Evolutionary conservation across 148 eudicot species (phyloP), one percentile per base, ranked within the genome.

Genomic region (Pouteria glomerata): DNA sequence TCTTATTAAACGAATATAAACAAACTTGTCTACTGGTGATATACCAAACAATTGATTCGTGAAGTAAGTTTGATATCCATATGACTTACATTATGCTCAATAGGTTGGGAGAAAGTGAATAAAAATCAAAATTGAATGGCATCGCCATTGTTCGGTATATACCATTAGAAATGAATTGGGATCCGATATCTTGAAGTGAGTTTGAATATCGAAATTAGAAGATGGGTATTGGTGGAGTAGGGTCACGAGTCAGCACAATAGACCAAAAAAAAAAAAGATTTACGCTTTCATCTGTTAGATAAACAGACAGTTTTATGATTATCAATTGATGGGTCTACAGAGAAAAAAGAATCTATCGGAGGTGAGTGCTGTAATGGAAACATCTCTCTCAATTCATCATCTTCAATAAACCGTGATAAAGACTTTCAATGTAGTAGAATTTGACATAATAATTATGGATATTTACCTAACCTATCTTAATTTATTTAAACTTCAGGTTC

Each of bases 351-450:
- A n/a, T 37, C 21, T 27, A 63, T 37, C 41, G 48, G 41, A 63
- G 48, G 67, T 3, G 31, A 63, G 67, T 63, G 50, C 67, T 63
- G 50, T 18, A 37, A 63, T 39, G 27, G 63, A 37, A 41, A 63
- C 31, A 63, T 63, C 50, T 37, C 67, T 39, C 41, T 63, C 67
- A 63, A 34, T 61, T 33, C 65, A 34, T 63, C 14, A 63, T 63
- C 67, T 63, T 24, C 26, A 37, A 41, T n/a, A 62, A 34, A 62
- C 45, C 14, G 11, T 31, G 29, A 55, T 55, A 33, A 59, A 16
- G 63, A 31, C 66, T 62, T 62, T 10, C 45, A 12, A 53, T 18
- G 27, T 62, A 15, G 66, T 7, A 34, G 45, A 66, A 66, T 21
- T 45, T 66, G 52, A 4, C 2, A 27, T 34, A 5, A 23, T n/a